Conservation (phyloP, 176 grass and related monocot genomes). For the Oryza coarctata region DNA sequence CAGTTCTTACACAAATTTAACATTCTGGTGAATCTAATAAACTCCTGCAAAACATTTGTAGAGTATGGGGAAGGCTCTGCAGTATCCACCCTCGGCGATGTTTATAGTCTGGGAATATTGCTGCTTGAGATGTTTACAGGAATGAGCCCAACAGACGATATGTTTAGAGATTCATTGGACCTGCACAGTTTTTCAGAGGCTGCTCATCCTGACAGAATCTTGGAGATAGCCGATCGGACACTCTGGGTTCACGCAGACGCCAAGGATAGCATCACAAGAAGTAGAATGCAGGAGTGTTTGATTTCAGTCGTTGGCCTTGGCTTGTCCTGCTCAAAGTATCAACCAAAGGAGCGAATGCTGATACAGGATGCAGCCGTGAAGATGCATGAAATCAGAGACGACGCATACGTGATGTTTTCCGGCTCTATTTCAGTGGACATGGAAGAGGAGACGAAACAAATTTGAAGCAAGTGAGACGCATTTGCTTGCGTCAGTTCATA, state of each 20-base stretch:
- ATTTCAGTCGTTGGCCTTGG: background rate
- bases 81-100: background rate
- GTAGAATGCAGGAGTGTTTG: background rate
- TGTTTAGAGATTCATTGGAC: conserved; percentile 11
- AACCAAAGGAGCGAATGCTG: background rate
- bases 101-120: conserved; percentile 27
- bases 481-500: background rate
- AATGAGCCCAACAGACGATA: conserved; percentile 22
- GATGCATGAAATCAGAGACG: background rate
- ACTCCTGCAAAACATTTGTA: conserved; percentile 3
- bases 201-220: background rate
- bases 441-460: background rate
- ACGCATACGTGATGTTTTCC: background rate
- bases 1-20: background rate
- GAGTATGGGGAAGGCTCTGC: conserved; percentile 20
- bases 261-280: background rate
- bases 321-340: background rate
- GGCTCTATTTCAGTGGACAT: background rate
- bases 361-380: background rate
- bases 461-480: background rate
- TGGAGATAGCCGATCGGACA: background rate
- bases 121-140: conserved; percentile 40
- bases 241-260: background rate
- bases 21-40: background rate
- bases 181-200: background rate